These are phyloP conservation scores for Rheum nobile DNA, from an alignment of 148 eudicot genomes.

Conservation along the genomic window DNA sequence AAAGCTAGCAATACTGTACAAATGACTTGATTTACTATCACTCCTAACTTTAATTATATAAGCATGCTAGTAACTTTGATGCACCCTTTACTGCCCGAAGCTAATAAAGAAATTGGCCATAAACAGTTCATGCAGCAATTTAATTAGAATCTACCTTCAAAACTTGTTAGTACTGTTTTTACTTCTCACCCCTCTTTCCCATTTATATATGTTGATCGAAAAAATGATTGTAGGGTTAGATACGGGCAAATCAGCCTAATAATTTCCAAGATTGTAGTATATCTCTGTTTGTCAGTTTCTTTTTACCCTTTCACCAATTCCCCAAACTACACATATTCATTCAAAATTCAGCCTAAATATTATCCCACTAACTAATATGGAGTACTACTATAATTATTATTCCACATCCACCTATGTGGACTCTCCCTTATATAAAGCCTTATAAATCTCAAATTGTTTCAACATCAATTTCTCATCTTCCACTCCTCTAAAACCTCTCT, in stretches of 20 bases:
- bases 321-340: conserved; percentile 11
- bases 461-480: conserved; percentile 8
- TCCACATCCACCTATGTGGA: not conserved
- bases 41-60: not conserved
- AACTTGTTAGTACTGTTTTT: not conserved
- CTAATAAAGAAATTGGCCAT: not conserved
- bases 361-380: too few relatives aligned
- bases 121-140: not conserved
- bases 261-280: conserved; percentile 17
- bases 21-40: not conserved
- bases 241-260: conserved; percentile 67
- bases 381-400: not conserved
- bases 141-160: not conserved
- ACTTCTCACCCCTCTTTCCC: not conserved
- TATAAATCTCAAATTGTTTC: not conserved
- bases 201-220: not conserved
- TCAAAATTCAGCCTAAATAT: not conserved
- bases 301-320: not conserved
- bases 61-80: not conserved
- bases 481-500: not conserved
- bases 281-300: not conserved
- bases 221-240: conserved; percentile 5
- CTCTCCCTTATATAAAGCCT: conserved; percentile 3
- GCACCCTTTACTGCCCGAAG: not conserved
- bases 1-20: not conserved